Evolutionary conservation across 2,329 filamentous ascomycete species (phyloP).

Genomic region (Coniosporium tulheliwenetii): DNA sequence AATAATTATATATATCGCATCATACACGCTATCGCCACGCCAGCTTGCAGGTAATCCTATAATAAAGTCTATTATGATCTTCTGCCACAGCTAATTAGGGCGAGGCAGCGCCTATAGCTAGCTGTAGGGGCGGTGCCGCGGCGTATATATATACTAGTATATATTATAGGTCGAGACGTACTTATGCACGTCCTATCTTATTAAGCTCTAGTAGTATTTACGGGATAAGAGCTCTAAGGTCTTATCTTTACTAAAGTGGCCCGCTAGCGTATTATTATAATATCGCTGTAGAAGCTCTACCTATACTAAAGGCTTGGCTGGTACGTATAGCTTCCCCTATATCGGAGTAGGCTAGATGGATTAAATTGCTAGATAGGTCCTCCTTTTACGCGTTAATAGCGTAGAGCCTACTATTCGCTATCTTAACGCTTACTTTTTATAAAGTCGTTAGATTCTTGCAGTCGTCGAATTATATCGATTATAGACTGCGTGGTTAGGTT

Average conservation of each 20-base stretch:
- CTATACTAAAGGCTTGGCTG: background rate
- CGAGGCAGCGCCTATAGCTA: too few species aligned
- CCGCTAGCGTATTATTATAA: background rate
- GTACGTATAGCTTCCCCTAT: background rate
- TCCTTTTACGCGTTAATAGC: too few species aligned
- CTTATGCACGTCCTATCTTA: background rate
- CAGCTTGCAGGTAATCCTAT: background rate
- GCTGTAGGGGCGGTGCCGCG: background rate
- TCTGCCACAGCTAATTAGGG: too few species aligned
- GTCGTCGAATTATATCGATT: too few species aligned
- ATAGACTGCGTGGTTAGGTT: too few species aligned
- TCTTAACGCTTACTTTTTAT: too few species aligned
- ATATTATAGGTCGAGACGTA: background rate
- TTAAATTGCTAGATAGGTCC: too few species aligned
- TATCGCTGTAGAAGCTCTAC: background rate
- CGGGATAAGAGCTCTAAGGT: background rate
- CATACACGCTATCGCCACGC: background rate
- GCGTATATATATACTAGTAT: background rate
- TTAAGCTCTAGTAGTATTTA: background rate
- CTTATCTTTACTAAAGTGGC: background rate
- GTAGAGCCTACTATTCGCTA: too few species aligned
- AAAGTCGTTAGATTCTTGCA: too few species aligned
- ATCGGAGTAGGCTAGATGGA: background rate
- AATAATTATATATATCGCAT: slow-evolving; percentile 1
- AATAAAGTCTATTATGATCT: too few species aligned